A percentile compares a stretch with the other conserved stretches of the same genome.
phyloP scores from a whole-genome alignment of 352 stramenopile genomes.

The Plasmopara halstedii region DNA sequence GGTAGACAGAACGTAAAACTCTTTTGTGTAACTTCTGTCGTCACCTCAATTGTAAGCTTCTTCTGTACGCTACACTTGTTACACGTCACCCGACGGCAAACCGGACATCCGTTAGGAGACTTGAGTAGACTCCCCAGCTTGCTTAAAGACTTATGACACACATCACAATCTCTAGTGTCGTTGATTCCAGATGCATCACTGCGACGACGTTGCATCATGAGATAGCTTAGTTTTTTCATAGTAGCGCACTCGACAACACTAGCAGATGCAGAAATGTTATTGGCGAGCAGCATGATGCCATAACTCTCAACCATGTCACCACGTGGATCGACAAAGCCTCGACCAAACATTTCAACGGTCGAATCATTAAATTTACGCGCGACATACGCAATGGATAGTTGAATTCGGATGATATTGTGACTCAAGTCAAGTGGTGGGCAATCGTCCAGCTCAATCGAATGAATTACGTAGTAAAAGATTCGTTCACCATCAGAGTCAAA shows the following conservation, averaged over 20 bases:
- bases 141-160: slow-evolving; percentile 24
- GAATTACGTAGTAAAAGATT: slow-evolving; percentile 36
- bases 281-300: slow-evolving; percentile 28
- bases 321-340: slow-evolving; percentile 32
- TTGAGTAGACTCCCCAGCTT: slow-evolving; percentile 20
- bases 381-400: slow-evolving; percentile 47
- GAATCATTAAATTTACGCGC: slow-evolving; percentile 21
- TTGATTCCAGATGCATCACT: slow-evolving; percentile 14
- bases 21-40: slow-evolving; percentile 38
- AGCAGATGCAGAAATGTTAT: slow-evolving; percentile 23
- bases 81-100: slow-evolving; percentile 31
- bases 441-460: slow-evolving; percentile 28
- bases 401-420: slow-evolving; percentile 29
- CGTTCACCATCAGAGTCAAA: slow-evolving; percentile 29
- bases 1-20: slow-evolving; percentile 42
- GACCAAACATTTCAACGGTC: slow-evolving; percentile 45
- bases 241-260: slow-evolving; percentile 35
- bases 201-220: slow-evolving; percentile 25
- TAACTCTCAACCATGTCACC: slow-evolving; percentile 38
- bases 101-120: slow-evolving; percentile 15
- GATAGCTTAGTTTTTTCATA: slow-evolving; percentile 57
- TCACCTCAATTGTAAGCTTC: slow-evolving; percentile 29
- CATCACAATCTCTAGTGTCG: slow-evolving; percentile 12
- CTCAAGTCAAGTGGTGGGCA: slow-evolving; percentile 14
- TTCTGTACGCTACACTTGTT: slow-evolving; percentile 46